These are phyloP conservation scores for Exserohilum turcica DNA, from an alignment of 2,329 filamentous ascomycete species.

Conservation along the genomic window DNA sequence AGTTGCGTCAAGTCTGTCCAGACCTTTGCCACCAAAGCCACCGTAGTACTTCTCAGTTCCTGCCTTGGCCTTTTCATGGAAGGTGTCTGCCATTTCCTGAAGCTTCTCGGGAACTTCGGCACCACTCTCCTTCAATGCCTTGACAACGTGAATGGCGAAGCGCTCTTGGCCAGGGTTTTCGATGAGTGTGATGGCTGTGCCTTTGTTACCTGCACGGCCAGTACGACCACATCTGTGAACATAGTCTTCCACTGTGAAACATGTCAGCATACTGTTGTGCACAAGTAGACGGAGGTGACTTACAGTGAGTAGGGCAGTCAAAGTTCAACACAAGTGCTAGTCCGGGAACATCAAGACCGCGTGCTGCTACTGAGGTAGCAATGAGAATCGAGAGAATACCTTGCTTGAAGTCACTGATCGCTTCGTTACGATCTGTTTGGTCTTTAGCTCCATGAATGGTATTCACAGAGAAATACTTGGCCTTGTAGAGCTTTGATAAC, in stretches of 20 bases:
- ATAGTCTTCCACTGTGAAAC: conserved; percentile 75
- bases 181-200: conserved; percentile 92
- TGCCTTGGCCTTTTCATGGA: conserved; percentile 87
- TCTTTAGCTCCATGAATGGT: conserved; percentile 77
- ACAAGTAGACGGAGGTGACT: not conserved
- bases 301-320: conserved; percentile 81
- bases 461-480: conserved; percentile 61
- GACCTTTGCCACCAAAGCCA: conserved; percentile 92
- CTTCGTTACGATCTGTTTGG: conserved; percentile 43
- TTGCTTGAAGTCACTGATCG: conserved; percentile 54
- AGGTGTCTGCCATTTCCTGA: conserved; percentile 66
- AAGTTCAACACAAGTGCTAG: conserved; percentile 96
- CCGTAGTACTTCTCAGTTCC: conserved; percentile 85
- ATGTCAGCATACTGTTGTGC: not conserved
- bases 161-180: conserved; percentile 91
- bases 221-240: conserved; percentile 94
- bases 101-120: conserved; percentile 77
- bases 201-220: conserved; percentile 90
- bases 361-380: conserved; percentile 92
- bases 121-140: conserved; percentile 89
- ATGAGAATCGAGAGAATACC: conserved; percentile 88
- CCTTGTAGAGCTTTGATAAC: conserved; percentile 37
- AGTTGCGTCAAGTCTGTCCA: conserved; percentile 89
- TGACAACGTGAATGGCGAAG: conserved; percentile 84
- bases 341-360: conserved; percentile 94